phyloP scores from a whole-genome alignment of 163 green algal species.

The Coccomyxa subellipsoidea region DNA sequence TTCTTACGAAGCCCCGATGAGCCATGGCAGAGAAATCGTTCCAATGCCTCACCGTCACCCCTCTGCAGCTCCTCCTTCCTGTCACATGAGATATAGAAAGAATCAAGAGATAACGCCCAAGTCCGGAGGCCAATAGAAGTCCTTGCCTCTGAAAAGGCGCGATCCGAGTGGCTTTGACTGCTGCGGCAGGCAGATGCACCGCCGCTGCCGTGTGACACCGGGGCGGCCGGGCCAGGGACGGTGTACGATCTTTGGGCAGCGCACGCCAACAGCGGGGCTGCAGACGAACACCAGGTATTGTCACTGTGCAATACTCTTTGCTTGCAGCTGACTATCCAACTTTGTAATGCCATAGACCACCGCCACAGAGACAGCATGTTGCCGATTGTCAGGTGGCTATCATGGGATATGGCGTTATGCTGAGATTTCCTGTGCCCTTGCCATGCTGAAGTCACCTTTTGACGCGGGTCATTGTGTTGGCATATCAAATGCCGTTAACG shows the following conservation, averaged over 20 bases:
- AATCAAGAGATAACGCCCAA: too few species aligned
- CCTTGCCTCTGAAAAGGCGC: too few species aligned
- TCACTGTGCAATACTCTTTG: not conserved
- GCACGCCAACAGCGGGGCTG: not conserved
- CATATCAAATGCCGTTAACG: not conserved
- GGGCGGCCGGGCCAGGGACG: not conserved
- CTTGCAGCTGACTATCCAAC: not conserved
- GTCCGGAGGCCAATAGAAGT: too few species aligned
- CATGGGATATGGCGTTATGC: not conserved
- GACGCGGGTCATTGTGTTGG: too few species aligned
- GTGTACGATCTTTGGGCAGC: conserved; percentile 1
- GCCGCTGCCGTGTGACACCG: not conserved
- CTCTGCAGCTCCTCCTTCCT: too few species aligned
- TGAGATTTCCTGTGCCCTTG: too few species aligned
- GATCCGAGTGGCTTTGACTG: too few species aligned
- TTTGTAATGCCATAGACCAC: too few species aligned
- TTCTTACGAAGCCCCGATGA: too few species aligned
- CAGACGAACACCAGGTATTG: not conserved
- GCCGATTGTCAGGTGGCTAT: not conserved
- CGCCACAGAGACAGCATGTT: not conserved
- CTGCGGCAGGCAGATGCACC: not conserved
- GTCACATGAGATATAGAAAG: too few species aligned
- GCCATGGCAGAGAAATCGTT: not conserved
- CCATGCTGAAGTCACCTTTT: too few species aligned
- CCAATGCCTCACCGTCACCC: too few species aligned